A percentile compares a stretch with the other conserved stretches of the same genome.
Evolutionary conservation across 768 basidiomycete genomes (phyloP).

Genomic region (Amanita rubescens): DNA sequence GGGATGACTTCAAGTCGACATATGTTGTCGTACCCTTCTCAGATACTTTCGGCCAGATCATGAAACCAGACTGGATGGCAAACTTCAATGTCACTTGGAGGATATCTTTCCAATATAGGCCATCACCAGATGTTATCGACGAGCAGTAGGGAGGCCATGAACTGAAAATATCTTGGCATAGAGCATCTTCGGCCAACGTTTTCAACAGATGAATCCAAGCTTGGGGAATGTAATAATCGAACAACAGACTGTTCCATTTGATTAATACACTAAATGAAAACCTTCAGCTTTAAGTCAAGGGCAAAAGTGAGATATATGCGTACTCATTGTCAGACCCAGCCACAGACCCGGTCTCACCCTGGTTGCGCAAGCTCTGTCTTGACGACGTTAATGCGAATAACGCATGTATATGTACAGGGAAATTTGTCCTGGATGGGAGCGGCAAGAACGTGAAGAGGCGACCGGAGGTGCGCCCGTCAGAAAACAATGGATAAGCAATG

Average conservation of each 20-base stretch:
- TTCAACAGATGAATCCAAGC: constrained; percentile 33
- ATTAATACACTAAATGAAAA: constrained; percentile 29
- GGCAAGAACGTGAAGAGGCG: constrained; percentile 44
- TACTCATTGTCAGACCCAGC: constrained; percentile 34
- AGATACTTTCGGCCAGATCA: constrained; percentile 6
- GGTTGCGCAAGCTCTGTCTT: constrained; percentile 37
- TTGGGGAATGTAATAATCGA: constrained; percentile 35
- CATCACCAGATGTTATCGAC: constrained; percentile 28
- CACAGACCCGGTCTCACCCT: constrained; percentile 30
- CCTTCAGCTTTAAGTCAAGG: neutral
- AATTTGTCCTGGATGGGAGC: constrained; percentile 36
- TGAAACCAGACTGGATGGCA: constrained; percentile 14
- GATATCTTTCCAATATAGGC: constrained; percentile 29
- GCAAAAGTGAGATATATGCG: constrained; percentile 7
- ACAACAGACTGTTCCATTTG: constrained; percentile 42
- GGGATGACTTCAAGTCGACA: constrained; percentile 4
- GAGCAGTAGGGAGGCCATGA: constrained; percentile 33
- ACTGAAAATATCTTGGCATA: constrained; percentile 23
- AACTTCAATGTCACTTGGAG: constrained; percentile 21
- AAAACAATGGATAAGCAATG: constrained; percentile 26
- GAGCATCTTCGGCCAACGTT: constrained; percentile 17
- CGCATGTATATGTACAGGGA: constrained; percentile 38
- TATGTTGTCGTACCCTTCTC: neutral
- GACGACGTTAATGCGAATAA: constrained; percentile 39
- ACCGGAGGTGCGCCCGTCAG: constrained; percentile 20